Evolutionary conservation across 1,139 yeast species (phyloP), one percentile per base, ranked within the genome.

Genomic region (Saccharomyces pastorianus): DNA sequence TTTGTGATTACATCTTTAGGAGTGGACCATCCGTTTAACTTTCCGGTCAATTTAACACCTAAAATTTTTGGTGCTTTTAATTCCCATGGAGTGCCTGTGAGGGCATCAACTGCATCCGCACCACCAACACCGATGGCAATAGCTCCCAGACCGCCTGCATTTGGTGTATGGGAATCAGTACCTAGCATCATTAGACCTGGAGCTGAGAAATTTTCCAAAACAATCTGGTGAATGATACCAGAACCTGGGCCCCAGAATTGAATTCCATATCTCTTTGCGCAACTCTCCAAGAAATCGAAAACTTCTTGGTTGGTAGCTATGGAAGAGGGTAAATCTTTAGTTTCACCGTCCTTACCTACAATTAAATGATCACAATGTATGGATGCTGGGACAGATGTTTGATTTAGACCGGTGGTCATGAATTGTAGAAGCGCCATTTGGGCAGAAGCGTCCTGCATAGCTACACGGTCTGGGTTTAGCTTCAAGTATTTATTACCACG

Each of bases 241-340:
- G 97, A 90, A 52, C 99, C 99, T 14, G 99, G 98, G 13, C 96
- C 96, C 99, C 99, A 93, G 74, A 93, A 93, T 69, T 88, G 96
- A 61, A 93, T 89, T 58, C 97, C 97, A 70, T 90, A 93, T 72
- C 88, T 90, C 64, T 81, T 85, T 58, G 95, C 95, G 74, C 96
- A 89, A 59, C 91, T 82, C 71, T 87, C 88, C 63, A 93, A 77
- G 75, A 93, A 93, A 68, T 90, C 95, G 69, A 90, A 93, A 50
- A 93, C 98, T 72, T 93, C 99, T 66, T 85, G 83, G 76, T 93
- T 93, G 53, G 90, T 85, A 20, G 87, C 83, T 50, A 88, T 83
- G 32, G 97, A 88, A 47, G 79, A 75, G 55, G 77, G 74, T 69
- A 93, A 79, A 73, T 93, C 99, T 56, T 74, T 69, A 17, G 81